These are phyloP conservation scores for Bolboschoenus planiculmis DNA, from an alignment of 176 grass and related monocot species.

Conservation along the genomic window DNA sequence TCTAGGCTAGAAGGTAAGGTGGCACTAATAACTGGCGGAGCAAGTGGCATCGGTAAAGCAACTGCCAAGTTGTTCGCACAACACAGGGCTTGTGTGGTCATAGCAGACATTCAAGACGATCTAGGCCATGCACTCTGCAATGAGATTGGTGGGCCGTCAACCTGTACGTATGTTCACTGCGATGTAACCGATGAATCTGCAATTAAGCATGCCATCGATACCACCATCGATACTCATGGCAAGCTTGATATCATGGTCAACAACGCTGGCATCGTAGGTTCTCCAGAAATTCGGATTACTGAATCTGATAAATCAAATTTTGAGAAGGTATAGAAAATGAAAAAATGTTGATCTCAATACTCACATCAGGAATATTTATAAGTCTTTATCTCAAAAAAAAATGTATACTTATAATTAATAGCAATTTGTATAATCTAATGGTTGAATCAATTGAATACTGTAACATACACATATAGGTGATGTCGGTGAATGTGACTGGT, in stretches of 20 bases:
- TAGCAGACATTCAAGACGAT: slow-evolving; percentile 30
- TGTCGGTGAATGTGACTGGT: slow-evolving; percentile 21
- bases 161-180: slow-evolving; percentile 6
- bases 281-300: slow-evolving; percentile 4
- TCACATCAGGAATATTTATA: not conserved
- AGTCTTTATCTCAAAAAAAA: no score
- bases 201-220: not conserved
- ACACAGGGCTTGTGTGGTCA: slow-evolving; percentile 16
- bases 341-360: not conserved
- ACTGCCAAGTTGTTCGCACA: slow-evolving; percentile 17
- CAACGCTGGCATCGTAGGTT: slow-evolving; percentile 25
- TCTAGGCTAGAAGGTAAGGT: slow-evolving; percentile 18
- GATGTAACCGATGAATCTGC: not conserved
- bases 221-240: not conserved
- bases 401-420: no score
- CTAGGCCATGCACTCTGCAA: slow-evolving; percentile 11
- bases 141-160: not conserved
- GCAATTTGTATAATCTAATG: not conserved
- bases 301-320: slow-evolving; percentile 24
- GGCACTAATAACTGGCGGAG: slow-evolving; percentile 21
- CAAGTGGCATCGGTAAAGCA: slow-evolving; percentile 21
- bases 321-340: slow-evolving; percentile 7
- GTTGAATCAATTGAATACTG: not conserved
- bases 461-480: not conserved
- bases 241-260: slow-evolving; percentile 40